Evolutionary conservation across 2,329 filamentous ascomycete genomes (phyloP).

Genomic region (Gaeumannomyces sp.): DNA sequence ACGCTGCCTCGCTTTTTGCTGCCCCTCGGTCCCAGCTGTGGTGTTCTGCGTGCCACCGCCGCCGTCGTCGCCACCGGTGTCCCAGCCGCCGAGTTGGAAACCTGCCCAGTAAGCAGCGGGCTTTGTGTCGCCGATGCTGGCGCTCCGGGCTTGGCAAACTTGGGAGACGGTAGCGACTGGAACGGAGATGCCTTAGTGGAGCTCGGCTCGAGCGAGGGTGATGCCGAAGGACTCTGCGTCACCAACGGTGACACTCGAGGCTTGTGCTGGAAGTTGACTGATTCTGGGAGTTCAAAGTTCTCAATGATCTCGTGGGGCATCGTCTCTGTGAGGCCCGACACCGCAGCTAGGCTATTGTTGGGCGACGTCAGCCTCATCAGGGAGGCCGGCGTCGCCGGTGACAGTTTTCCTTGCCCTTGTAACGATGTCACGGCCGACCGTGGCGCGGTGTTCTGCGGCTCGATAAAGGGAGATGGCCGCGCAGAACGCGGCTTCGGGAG

Average conservation of each 20-base stretch:
- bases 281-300: constrained; percentile 65
- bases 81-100: constrained; percentile 19
- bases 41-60: constrained; percentile 42
- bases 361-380: constrained; percentile 69
- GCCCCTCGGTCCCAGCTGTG: constrained; percentile 48
- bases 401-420: constrained; percentile 36
- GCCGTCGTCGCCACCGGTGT: constrained; percentile 12
- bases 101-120: constrained; percentile 53
- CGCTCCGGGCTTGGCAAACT: constrained; percentile 33
- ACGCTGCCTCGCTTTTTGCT: constrained; percentile 66
- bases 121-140: constrained; percentile 56
- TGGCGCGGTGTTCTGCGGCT: constrained; percentile 40
- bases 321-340: constrained; percentile 28
- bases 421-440: constrained; percentile 19
- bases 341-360: constrained; percentile 37
- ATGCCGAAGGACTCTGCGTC: constrained; percentile 41
- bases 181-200: constrained; percentile 45
- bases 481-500: constrained; percentile 60
- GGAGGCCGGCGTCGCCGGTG: constrained; percentile 79
- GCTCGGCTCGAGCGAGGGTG: constrained; percentile 29
- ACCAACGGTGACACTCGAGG: constrained; percentile 44
- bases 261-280: constrained; percentile 41
- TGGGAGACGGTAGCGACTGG: constrained; percentile 41
- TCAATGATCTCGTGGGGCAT: constrained; percentile 48
- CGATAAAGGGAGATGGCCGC: constrained; percentile 61